phyloP scores from a whole-genome alignment of 306 rosid genomes.

The Begonia masoniana region DNA sequence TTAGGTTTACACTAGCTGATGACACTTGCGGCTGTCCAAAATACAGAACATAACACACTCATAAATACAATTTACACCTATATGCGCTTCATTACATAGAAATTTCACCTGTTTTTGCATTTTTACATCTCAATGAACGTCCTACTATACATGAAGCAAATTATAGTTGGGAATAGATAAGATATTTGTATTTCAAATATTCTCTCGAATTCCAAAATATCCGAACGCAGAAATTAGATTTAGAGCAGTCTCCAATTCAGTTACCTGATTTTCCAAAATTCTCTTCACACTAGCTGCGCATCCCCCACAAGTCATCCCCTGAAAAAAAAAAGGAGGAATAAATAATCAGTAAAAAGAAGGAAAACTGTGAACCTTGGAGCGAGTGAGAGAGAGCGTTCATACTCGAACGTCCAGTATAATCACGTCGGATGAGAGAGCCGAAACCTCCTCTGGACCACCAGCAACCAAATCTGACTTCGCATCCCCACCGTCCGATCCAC shows the following conservation, averaged over 20 bases:
- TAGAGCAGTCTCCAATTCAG: too few species aligned
- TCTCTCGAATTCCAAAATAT: not conserved
- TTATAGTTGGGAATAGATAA: too few species aligned
- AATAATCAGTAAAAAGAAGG: not conserved
- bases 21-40: conserved; percentile 69
- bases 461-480: conserved; percentile 35
- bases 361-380: not conserved
- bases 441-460: conserved; percentile 38
- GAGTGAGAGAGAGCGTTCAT: conserved; percentile 13
- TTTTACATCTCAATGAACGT: too few species aligned
- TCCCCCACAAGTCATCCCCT: conserved; percentile 36
- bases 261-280: conserved; percentile 38
- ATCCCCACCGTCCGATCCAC: conserved; percentile 42
- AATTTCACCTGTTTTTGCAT: too few species aligned
- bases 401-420: conserved; percentile 86
- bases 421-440: conserved; percentile 41
- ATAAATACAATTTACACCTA: too few species aligned
- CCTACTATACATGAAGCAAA: too few species aligned
- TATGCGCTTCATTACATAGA: too few species aligned
- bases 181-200: conserved; percentile 5
- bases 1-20: conserved; percentile 70
- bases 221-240: too few species aligned
- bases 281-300: conserved; percentile 18
- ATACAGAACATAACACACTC: conserved; percentile 8
- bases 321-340: conserved; percentile 4